These are phyloP conservation scores for Fusarium palustre DNA, from an alignment of 2,329 filamentous ascomycete species.

Conservation along the genomic window DNA sequence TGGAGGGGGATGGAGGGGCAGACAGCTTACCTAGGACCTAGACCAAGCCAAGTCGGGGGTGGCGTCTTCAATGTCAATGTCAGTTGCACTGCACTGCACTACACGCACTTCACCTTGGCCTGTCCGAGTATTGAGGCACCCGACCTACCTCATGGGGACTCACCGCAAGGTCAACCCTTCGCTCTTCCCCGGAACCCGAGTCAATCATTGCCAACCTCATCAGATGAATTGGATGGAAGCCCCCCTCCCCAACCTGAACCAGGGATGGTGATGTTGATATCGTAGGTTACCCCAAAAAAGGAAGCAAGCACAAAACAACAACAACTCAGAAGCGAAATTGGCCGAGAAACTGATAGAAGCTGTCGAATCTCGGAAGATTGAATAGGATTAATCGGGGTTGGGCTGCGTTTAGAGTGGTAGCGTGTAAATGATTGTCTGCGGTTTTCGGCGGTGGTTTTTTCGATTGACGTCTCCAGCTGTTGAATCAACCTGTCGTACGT, in stretches of 20 bases:
- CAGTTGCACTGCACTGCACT: constrained; percentile 7
- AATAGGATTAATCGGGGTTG: constrained; percentile 12
- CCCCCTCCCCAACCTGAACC: constrained; percentile 9
- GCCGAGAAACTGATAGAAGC: constrained; percentile 24
- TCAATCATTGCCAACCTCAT: constrained; percentile 34
- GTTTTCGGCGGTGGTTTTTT: constrained; percentile 40
- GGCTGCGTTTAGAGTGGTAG: constrained; percentile 13
- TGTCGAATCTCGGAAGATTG: constrained; percentile 22
- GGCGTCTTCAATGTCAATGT: constrained; percentile 21
- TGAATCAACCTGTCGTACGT: constrained; percentile 40
- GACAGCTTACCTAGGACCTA: constrained; percentile 20
- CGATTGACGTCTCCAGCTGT: constrained; percentile 19
- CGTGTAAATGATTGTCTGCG: constrained; percentile 34
- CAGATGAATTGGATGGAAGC: constrained; percentile 1
- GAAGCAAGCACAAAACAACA: constrained; percentile 1
- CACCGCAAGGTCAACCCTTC: constrained; percentile 37
- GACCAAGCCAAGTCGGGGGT: constrained; percentile 36
- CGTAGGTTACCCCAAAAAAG: constrained; percentile 19
- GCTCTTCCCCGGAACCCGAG: constrained; percentile 37
- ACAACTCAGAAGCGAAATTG: constrained; percentile 11
- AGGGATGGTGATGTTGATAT: constrained; percentile 21
- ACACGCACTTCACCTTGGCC: constrained; percentile 32
- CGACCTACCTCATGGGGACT: constrained; percentile 9
- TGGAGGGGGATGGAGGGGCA: constrained; percentile 29
- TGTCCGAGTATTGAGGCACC: constrained; percentile 11